Base-by-base conservation (phyloP, 2,329 filamentous ascomycete genomes). In the Dactylella cylindrospora region DNA sequence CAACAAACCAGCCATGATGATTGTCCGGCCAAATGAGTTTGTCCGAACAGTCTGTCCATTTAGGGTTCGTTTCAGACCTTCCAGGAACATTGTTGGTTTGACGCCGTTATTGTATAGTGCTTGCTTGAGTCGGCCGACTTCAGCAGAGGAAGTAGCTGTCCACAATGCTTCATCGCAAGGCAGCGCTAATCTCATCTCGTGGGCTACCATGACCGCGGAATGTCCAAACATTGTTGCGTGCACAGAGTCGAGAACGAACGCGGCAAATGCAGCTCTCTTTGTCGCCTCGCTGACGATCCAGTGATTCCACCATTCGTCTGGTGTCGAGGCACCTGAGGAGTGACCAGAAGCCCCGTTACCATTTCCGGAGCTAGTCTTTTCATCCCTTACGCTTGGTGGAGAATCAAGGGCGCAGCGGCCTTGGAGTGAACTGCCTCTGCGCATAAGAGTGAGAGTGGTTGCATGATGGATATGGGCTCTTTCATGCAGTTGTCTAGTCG, bases 211-310 rank as follows among this genome's bases (percentile, higher is more conserved):
- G 35, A 94, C 90, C 0, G 89, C 91, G 2, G 90, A 93, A 73
- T 97, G 93, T 0, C 91, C 93, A 73, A 97, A 97, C 86, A 98
- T 96, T 22, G 90, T 95, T 1, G 90, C 90, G 72, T 98, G 93
- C 1, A 90, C 94, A 3, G 90, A 95, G 72, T 98, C 93, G 66
- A 97, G 85, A 35, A 96, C 83, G 70, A 97, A 97, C 0, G 93
- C 93, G 0, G 88, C 90, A 74, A 96, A 97, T 0, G 91, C 93
- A 2, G 86, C 88, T 59, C 93, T 82, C 23, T 89, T 80, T 0
- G 90, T 97, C 1, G 91, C 87, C 72, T 98, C 93, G 44, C 90
- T 90, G 9, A 85, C 90, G 69, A 97, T 93, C 93, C 93, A 97
- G 68, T 89, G 84, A 68, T 90, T 87, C 93, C 93, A 98, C 78